phyloP scores from a whole-genome alignment of 257 asterid genomes.

The Cynanchum wilfordii region DNA sequence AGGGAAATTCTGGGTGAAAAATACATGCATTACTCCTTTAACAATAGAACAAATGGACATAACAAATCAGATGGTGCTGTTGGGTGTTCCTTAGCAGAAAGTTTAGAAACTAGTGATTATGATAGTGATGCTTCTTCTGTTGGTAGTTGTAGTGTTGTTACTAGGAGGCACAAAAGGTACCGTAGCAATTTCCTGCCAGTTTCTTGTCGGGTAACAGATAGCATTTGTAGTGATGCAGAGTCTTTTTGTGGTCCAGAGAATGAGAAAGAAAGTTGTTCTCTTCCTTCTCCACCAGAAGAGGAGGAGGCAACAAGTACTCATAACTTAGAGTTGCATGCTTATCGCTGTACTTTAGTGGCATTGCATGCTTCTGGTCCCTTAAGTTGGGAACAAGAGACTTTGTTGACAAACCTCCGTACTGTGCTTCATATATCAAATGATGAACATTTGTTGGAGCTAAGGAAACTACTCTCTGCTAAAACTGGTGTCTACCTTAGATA shows the following conservation, averaged over 20 bases:
- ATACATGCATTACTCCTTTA: constrained; percentile 45
- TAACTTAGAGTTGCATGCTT: constrained; percentile 79
- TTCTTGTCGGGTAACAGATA: constrained; percentile 36
- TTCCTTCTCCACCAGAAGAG: constrained; percentile 40
- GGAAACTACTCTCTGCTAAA: constrained; percentile 57
- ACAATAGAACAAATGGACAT: constrained; percentile 39
- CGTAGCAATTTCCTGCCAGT: constrained; percentile 25
- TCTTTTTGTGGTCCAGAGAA: constrained; percentile 40
- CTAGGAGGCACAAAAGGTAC: constrained; percentile 33
- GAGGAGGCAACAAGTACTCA: constrained; percentile 51
- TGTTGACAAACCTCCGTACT: constrained; percentile 83
- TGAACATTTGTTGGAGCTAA: constrained; percentile 84
- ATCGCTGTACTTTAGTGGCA: constrained; percentile 69
- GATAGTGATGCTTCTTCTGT: constrained; percentile 65
- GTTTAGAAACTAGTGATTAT: constrained; percentile 34
- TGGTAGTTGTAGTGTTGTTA: constrained; percentile 76
- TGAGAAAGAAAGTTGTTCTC: constrained; percentile 38
- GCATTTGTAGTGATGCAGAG: constrained; percentile 58
- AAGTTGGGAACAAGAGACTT: constrained; percentile 86
- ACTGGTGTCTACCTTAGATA: constrained; percentile 38
- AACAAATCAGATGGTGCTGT: constrained; percentile 33
- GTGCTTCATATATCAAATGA: constrained; percentile 82
- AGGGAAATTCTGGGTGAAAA: constrained; percentile 43
- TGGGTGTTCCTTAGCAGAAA: constrained; percentile 31
- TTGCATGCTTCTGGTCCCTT: constrained; percentile 80